Evolutionary conservation across 225 moss, liverwort and hornwort genomes (phyloP), one percentile per base, ranked within the genome.

Genomic region (Sphagnum contortum): DNA sequence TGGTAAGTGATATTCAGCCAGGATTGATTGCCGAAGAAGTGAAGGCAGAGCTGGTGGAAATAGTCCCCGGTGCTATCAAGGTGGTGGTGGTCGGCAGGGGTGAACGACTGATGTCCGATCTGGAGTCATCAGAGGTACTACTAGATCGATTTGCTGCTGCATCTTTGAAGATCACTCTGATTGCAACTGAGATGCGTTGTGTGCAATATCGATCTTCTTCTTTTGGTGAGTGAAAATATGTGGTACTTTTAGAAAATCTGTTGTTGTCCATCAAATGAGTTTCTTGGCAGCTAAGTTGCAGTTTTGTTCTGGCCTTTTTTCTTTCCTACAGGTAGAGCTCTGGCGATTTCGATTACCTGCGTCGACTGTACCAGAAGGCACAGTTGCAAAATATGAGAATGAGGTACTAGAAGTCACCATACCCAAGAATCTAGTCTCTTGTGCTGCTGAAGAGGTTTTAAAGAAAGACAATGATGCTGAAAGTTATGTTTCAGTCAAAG

Each of bases 271-370:
- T 29, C 29, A 29, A 29, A 29, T 29, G 29, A 29, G 29, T 29
- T 29, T 29, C 29, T 29, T 29, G 29, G 29, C 29, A 29, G 29
- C 29, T 29, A 29, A 29, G 29, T 29, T 29, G 29, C 6, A 4
- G n/a, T 58, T 13, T 44, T 13, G 3, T 6, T 5, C 3, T 58
- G n/a, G 4, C 2, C 57, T 44, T 44, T 6, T 13, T 58, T 5
- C 6, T 13, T 58, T 11, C 11, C 68, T 59, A 64, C 12, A 86
- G 81, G 66, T 73, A 54, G 71, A 72, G 12, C 71, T 83, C 10
- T 86, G 86, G 86, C 74, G 86, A 66, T 83, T 86, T 73, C 83
- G 86, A 6, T 68, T 86, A 50, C 86, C 86, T 7, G 64, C 86
- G 3, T 77, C 74, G 9, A 80, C 83, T 4, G 46, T 70, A 1